These are phyloP conservation scores for Sarocladium brachiariae DNA, from an alignment of 2,329 filamentous ascomycete genomes.

Conservation along the genomic window DNA sequence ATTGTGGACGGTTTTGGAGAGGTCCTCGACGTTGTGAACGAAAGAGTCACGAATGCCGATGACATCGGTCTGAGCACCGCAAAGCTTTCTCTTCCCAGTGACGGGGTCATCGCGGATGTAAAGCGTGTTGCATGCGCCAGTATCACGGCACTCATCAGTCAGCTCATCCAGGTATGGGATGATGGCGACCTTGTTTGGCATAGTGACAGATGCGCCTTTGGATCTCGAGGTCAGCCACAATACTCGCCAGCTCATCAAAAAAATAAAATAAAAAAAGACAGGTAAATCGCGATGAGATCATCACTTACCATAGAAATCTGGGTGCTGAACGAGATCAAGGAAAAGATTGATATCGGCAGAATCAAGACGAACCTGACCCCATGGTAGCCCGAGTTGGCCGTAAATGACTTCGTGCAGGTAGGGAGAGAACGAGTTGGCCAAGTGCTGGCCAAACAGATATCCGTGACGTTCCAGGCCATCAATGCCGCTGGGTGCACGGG, in stretches of 20 bases:
- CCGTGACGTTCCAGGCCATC: constrained; percentile 36
- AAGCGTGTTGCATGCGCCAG: constrained; percentile 76
- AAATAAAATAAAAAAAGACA: neutral
- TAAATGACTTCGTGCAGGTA: constrained; percentile 49
- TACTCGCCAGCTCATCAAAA: neutral
- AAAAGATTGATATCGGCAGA: constrained; percentile 43
- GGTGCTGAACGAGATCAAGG: constrained; percentile 44
- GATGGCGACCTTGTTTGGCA: constrained; percentile 78
- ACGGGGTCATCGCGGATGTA: constrained; percentile 47
- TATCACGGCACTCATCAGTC: constrained; percentile 63
- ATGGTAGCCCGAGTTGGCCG: constrained; percentile 39
- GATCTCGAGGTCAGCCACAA: neutral
- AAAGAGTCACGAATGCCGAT: constrained; percentile 72
- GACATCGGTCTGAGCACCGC: constrained; percentile 77
- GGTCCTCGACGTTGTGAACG: constrained; percentile 42
- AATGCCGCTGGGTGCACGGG: constrained; percentile 12
- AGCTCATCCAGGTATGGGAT: constrained; percentile 66
- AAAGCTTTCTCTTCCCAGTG: constrained; percentile 44
- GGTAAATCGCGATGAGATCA: neutral
- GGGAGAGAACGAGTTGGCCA: constrained; percentile 49
- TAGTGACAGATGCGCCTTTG: constrained; percentile 64
- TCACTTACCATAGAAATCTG: constrained; percentile 54
- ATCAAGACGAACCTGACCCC: constrained; percentile 47
- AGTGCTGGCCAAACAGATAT: constrained; percentile 52
- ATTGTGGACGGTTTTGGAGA: constrained; percentile 42